Percentiles rank a stretch among this genome's conserved stretches.
These are phyloP conservation scores for Oryza brachyantha DNA, from an alignment of 176 grass and related monocot species.

Conservation along the genomic window DNA sequence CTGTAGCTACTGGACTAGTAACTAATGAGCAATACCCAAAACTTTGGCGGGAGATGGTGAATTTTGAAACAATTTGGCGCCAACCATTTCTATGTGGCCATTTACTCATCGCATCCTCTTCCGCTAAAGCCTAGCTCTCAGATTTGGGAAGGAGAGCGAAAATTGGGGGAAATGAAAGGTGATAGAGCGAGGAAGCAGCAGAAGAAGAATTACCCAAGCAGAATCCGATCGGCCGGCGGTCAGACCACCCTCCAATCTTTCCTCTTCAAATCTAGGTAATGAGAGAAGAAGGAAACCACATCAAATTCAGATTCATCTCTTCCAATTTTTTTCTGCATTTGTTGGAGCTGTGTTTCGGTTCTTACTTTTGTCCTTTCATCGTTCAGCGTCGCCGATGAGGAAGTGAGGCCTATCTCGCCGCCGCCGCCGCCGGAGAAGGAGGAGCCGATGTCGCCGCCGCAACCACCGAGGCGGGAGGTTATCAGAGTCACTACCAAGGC, in stretches of 20 bases:
- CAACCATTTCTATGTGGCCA: slow-evolving; percentile 10
- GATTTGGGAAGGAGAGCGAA: not conserved
- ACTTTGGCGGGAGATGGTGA: slow-evolving; percentile 24
- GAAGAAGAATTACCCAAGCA: slow-evolving; percentile 24
- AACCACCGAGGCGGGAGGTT: slow-evolving; percentile 38
- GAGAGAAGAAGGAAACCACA: not conserved
- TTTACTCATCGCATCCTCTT: too few relatives aligned
- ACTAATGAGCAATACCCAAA: not conserved
- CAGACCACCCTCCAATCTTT: slow-evolving; percentile 67
- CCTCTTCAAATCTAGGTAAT: slow-evolving; percentile 51
- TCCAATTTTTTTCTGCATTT: not conserved
- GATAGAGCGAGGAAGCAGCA: slow-evolving; percentile 30
- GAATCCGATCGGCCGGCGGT: slow-evolving; percentile 36
- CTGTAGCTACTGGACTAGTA: not conserved
- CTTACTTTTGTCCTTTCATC: not conserved
- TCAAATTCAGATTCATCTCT: not conserved
- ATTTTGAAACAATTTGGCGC: slow-evolving; percentile 34
- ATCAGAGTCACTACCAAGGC: slow-evolving; percentile 36
- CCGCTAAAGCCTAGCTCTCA: not conserved
- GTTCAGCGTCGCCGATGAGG: slow-evolving; percentile 18
- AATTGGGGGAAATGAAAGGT: not conserved
- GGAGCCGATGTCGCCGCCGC: not conserved
- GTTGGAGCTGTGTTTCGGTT: not conserved
- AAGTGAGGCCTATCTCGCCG: not conserved
- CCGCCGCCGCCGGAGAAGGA: not conserved